phyloP scores from a whole-genome alignment of 164 flowering plant genomes.

The Platanus orientalis region DNA sequence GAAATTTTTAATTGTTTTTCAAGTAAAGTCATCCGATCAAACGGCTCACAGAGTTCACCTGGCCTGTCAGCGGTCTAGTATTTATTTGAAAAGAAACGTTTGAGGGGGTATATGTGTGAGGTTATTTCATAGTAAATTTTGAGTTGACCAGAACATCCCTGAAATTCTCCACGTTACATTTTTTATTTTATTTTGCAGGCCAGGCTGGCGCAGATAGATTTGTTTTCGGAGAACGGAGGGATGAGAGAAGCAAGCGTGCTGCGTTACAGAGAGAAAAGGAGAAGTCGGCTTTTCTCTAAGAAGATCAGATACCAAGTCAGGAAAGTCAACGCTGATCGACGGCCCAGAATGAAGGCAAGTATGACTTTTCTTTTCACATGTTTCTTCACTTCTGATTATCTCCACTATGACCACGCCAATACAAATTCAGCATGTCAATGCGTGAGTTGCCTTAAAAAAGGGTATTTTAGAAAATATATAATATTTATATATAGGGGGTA shows the following conservation, averaged over 20 bases:
- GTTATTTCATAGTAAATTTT: background rate
- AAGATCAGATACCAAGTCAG: slow-evolving; percentile 89
- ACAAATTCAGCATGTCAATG: too few relatives aligned
- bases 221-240: slow-evolving; percentile 64
- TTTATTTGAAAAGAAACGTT: too few relatives aligned
- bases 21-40: too few relatives aligned
- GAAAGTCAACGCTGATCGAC: slow-evolving; percentile 90
- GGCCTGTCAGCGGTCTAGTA: too few relatives aligned
- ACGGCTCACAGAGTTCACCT: too few relatives aligned
- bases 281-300: slow-evolving; percentile 80
- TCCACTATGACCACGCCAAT: too few relatives aligned
- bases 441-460: too few relatives aligned
- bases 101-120: too few relatives aligned
- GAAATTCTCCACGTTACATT: background rate
- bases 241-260: slow-evolving; percentile 87
- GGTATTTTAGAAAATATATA: too few relatives aligned
- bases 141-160: slow-evolving; percentile 7
- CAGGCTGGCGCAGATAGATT: slow-evolving; percentile 67
- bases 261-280: slow-evolving; percentile 84
- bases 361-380: background rate
- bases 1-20: too few relatives aligned
- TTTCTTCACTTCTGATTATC: too few relatives aligned
- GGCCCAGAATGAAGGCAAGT: slow-evolving; percentile 89
- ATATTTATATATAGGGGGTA: too few relatives aligned
- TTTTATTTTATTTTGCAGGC: slow-evolving; percentile 39